Evolutionary conservation across 495 filamentous ascomycete genomes (phyloP).

Genomic region (Penicillium longicatenatum): DNA sequence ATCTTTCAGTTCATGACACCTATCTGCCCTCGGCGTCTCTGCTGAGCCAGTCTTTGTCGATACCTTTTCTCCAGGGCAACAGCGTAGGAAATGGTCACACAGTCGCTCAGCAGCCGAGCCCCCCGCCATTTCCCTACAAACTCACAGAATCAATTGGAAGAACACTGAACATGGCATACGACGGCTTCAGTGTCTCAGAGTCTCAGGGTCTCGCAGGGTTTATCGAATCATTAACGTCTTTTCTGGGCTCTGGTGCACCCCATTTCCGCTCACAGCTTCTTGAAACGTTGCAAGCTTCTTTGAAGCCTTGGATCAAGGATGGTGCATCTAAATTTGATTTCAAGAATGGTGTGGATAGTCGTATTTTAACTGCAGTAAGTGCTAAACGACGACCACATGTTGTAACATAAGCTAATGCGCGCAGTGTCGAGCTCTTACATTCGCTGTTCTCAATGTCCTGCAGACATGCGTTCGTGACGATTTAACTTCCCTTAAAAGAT

Average conservation of each 20-base stretch:
- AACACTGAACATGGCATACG: constrained; percentile 36
- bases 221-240: constrained; percentile 43
- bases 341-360: constrained; percentile 35
- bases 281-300: constrained; percentile 32
- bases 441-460: constrained; percentile 38
- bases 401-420: constrained; percentile 21
- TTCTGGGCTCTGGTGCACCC: constrained; percentile 36
- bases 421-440: constrained; percentile 40
- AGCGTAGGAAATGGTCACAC: constrained; percentile 9
- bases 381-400: background rate
- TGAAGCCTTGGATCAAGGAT: constrained; percentile 41
- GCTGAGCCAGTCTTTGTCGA: constrained; percentile 35
- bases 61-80: constrained; percentile 31
- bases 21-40: constrained; percentile 37
- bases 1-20: constrained; percentile 18
- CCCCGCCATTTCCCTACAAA: constrained; percentile 27
- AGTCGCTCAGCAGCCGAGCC: background rate
- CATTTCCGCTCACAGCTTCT: constrained; percentile 36
- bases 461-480: constrained; percentile 40
- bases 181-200: constrained; percentile 26
- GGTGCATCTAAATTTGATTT: constrained; percentile 29
- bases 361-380: constrained; percentile 44
- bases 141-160: constrained; percentile 30
- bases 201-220: constrained; percentile 32
- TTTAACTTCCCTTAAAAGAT: constrained; percentile 39